Conservation (phyloP, 495 filamentous ascomycete species). For the Pseudevernia furfuracea region DNA sequence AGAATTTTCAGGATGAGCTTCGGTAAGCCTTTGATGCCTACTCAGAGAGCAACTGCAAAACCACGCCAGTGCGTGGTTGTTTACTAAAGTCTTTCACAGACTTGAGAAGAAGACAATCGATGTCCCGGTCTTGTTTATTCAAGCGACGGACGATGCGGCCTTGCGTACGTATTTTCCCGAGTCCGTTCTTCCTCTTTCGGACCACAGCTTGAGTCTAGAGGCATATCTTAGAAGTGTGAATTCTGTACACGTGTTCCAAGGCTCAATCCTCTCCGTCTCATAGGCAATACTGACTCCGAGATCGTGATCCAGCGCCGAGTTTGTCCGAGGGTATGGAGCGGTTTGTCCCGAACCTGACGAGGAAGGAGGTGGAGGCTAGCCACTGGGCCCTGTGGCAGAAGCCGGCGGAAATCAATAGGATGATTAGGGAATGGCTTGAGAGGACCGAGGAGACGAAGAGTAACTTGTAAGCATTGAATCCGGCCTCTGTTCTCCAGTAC, state of each 20-base stretch:
- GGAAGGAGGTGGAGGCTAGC: constrained; percentile 48
- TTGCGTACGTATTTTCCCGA: no score
- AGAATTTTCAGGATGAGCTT: constrained; percentile 72
- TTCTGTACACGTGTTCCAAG: no score
- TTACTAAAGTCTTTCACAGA: constrained; percentile 7
- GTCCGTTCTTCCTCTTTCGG: no score
- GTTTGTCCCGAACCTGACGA: constrained; percentile 52
- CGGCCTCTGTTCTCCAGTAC: neutral
- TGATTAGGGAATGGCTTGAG: constrained; percentile 43
- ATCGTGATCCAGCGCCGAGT: no score
- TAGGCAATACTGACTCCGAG: no score
- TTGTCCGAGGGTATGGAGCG: constrained; percentile 62
- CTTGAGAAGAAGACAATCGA: constrained; percentile 44
- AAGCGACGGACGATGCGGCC: constrained; percentile 58
- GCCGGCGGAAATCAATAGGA: constrained; percentile 48
- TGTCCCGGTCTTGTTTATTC: constrained; percentile 66
- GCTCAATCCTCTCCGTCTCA: no score
- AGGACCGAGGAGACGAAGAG: constrained; percentile 28
- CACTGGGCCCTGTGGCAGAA: constrained; percentile 69
- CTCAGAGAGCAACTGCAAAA: neutral
- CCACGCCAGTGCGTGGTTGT: no score
- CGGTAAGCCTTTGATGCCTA: constrained; percentile 29
- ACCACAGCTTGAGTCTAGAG: no score
- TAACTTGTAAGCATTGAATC: neutral
- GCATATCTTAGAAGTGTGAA: no score